phyloP scores from a whole-genome alignment of 805 yeast species.

The Teunomyces pallodes region DNA sequence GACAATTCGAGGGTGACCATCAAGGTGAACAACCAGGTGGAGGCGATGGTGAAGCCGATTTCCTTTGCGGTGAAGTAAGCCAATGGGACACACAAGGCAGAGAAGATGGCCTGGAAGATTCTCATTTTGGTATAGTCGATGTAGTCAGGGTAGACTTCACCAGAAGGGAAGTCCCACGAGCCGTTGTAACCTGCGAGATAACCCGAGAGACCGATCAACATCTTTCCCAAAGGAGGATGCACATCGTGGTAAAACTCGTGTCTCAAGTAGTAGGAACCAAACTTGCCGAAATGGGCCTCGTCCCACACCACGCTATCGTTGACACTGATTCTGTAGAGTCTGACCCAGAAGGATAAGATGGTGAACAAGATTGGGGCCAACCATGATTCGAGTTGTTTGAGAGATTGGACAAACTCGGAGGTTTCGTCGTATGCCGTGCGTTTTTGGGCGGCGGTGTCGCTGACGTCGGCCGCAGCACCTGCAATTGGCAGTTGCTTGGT shows the following conservation, averaged over 20 bases:
- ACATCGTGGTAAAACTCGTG: slow-evolving; percentile 94
- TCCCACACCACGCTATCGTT: slow-evolving; percentile 90
- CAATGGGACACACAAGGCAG: slow-evolving; percentile 81
- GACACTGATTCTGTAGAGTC: slow-evolving; percentile 72
- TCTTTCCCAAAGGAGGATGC: slow-evolving; percentile 95
- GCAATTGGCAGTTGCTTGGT: slow-evolving; percentile 4
- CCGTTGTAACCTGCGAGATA: slow-evolving; percentile 87
- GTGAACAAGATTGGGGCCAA: slow-evolving; percentile 37
- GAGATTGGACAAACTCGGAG: slow-evolving; percentile 24
- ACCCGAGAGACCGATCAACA: slow-evolving; percentile 86
- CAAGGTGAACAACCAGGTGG: slow-evolving; percentile 75
- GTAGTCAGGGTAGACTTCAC: slow-evolving; percentile 69
- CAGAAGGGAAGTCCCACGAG: slow-evolving; percentile 84
- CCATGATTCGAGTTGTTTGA: slow-evolving; percentile 21
- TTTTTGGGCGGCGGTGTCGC: slow-evolving; percentile 14
- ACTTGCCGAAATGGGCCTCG: slow-evolving; percentile 96
- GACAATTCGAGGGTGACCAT: slow-evolving; percentile 83
- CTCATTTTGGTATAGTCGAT: slow-evolving; percentile 85
- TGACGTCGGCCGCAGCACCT: slow-evolving; percentile 1
- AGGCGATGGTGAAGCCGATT: slow-evolving; percentile 66
- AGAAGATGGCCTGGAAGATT: slow-evolving; percentile 78
- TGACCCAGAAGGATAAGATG: slow-evolving; percentile 41
- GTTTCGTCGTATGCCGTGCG: slow-evolving; percentile 24
- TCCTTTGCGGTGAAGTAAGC: slow-evolving; percentile 80
- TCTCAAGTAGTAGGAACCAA: slow-evolving; percentile 84